phyloP scores from a whole-genome alignment of 148 eudicot species.

The Rhododendron kiyosumense region DNA sequence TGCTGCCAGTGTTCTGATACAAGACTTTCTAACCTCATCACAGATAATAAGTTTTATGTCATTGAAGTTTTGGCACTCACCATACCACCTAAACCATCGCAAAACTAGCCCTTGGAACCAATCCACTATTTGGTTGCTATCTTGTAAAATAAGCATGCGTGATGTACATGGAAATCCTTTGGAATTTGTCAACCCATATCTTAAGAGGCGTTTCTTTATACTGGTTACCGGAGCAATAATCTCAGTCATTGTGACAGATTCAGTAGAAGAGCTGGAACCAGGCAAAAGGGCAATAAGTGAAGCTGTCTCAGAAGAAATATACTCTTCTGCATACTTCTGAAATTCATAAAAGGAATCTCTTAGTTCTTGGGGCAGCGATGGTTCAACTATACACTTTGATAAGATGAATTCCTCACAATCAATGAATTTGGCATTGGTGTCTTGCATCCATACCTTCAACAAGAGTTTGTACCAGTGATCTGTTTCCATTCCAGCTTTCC shows the following conservation, averaged over 20 bases:
- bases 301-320: constrained; percentile 63
- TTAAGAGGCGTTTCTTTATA: constrained; percentile 57
- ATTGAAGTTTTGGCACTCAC: constrained; percentile 51
- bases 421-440: constrained; percentile 34
- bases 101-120: constrained; percentile 72
- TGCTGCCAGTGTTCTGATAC: constrained; percentile 73
- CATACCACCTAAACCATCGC: constrained; percentile 81
- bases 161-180: constrained; percentile 59
- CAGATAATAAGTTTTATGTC: constrained; percentile 59
- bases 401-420: constrained; percentile 55
- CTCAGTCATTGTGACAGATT: constrained; percentile 30
- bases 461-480: constrained; percentile 92
- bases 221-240: constrained; percentile 52
- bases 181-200: constrained; percentile 58
- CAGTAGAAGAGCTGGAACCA: constrained; percentile 22
- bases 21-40: constrained; percentile 60
- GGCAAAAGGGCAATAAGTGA: constrained; percentile 57
- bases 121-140: constrained; percentile 53
- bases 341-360: constrained; percentile 68
- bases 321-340: constrained; percentile 58
- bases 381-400: constrained; percentile 61
- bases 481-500: constrained; percentile 88
- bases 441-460: constrained; percentile 85
- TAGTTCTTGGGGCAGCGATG: constrained; percentile 71
- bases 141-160: constrained; percentile 56